Evolutionary conservation across 2,329 filamentous ascomycete species (phyloP), one percentile per base, ranked within the genome.

Genomic region (Xylariaceae sp.): DNA sequence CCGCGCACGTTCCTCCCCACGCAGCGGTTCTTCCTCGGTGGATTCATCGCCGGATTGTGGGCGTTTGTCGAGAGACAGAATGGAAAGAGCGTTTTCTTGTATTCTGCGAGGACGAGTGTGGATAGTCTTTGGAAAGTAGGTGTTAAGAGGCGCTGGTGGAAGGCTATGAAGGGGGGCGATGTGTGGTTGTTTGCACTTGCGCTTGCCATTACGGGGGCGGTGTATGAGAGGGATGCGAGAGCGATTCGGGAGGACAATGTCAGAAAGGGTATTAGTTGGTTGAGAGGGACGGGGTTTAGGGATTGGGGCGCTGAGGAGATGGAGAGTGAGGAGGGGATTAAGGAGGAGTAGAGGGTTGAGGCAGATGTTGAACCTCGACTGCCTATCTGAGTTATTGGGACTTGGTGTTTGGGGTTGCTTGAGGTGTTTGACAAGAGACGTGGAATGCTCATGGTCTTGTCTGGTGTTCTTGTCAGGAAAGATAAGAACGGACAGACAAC

Each of bases 71-170:
- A 91, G 66, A 77, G 86, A 42, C 75, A 76, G 45, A 74, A 79
- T 54, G 82, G 86, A 40, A 75, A 88, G 14, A 77, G 79, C 1
- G 81, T 89, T 49, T 96, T 95, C 70, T 63, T 97, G 55, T 94
- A 94, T 70, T 86, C 83, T 58, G 83, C 88, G 31, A 80, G 92
- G 2, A 74, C 86, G n/a, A 90, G 87, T 54, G 76, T 96, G 31
- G 89, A 96, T 67, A 89, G 84, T 36, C 71, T 91, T 42, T 97
- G 91, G 90, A 96, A 96, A 75, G 90, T 96, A 0, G 91, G 92
- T n/a, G 83, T 88, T 50, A 97, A 97, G 83, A 78, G 87, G 33
- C 82, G 90, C 1, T 90, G 90, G 84, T 96, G 93, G 90, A 84
- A 81, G 58, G 89, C 89, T 11, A 79, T 94, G 67, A 83, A 80